Evolutionary conservation across 1,284 basidiomycete species (phyloP), one percentile per base, ranked within the genome.

Genomic region (Cronartium ribicola): DNA sequence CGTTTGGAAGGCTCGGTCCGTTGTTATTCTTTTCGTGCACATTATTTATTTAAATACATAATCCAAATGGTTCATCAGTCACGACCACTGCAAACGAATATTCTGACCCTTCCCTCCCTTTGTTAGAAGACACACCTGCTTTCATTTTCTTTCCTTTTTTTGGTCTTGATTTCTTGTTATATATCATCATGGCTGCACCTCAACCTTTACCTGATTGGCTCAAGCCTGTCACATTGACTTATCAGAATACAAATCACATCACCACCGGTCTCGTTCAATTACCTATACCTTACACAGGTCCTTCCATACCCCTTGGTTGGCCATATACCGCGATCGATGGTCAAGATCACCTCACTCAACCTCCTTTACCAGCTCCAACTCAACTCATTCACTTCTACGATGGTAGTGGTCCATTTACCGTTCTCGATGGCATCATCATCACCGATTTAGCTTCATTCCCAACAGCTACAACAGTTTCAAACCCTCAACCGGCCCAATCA

Each of bases 141-240:
- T 29, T 29, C 2, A 29, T 29, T 2, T 29, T 29, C 29, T 29
- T 29, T 29, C 29, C 29, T 29, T 29, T 29, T 29, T 29, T 29
- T 29, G 2, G 29, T 29, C 29, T 29, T 2, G 29, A 29, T 29
- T 29, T 29, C 29, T 29, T 29, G 29, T 29, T 29, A 1, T 29
- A 29, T 51, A 61, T 61, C 41, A 13, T 22, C 3, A 60, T 44
- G 51, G 46, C 43, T 13, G 62, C 55, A 39, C 17, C 39, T 10
- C 71, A 74, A 43, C 71, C 71, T 17, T 61, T 74, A 20, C 71
- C 71, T 29, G 39, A 48, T 40, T 74, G 71, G 71, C 55, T 74
- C 29, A 51, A 60, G 29, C 57, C 39, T 17, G 65, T 67, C 14
- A 74, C 71, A 13, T 37, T 74, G 4, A 55, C 62, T 29, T 66